phyloP scores from a whole-genome alignment of 2,329 filamentous ascomycete genomes.

The Alternaria panax region DNA sequence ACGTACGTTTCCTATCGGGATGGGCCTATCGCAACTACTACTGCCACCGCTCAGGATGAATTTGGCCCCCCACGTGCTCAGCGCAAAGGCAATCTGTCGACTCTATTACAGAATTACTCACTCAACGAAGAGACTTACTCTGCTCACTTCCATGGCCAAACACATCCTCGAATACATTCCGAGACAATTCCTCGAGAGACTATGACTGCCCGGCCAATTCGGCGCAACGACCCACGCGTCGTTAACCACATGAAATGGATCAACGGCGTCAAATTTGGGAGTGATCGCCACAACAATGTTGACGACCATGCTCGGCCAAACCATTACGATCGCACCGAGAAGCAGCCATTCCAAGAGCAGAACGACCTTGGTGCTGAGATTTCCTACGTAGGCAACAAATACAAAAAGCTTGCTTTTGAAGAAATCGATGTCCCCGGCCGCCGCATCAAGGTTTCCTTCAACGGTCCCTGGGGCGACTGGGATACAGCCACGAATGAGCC shows the following conservation, averaged over 20 bases:
- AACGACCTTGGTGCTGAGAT: conserved; percentile 65
- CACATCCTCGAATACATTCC: conserved; percentile 10
- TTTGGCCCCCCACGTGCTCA: conserved; percentile 28
- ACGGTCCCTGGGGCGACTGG: conserved; percentile 66
- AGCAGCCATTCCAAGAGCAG: conserved; percentile 54
- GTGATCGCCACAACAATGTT: conserved; percentile 47
- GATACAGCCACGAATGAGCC: conserved; percentile 31
- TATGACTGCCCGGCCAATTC: conserved; percentile 60
- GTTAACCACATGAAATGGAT: conserved; percentile 70
- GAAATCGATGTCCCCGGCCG: conserved; percentile 63
- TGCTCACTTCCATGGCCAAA: conserved; percentile 13
- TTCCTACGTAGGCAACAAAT: conserved; percentile 66
- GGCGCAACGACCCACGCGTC: conserved; percentile 57
- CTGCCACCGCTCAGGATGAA: conserved; percentile 25
- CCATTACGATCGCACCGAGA: conserved; percentile 21
- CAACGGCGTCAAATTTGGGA: conserved; percentile 67
- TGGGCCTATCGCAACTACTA: conserved; percentile 31
- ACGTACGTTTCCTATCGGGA: conserved; percentile 85
- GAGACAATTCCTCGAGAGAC: conserved; percentile 44
- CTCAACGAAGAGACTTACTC: conserved; percentile 23
- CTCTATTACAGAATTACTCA: conserved; percentile 34
- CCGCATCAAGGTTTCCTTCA: conserved; percentile 63
- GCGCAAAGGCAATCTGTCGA: conserved; percentile 36
- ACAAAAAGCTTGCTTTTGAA: conserved; percentile 67
- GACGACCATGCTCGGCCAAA: conserved; percentile 29